Percentiles rank a stretch among this genome's conserved stretches.
Conservation (phyloP, 805 yeast species). For the Wickerhamiella sergipiensis region DNA sequence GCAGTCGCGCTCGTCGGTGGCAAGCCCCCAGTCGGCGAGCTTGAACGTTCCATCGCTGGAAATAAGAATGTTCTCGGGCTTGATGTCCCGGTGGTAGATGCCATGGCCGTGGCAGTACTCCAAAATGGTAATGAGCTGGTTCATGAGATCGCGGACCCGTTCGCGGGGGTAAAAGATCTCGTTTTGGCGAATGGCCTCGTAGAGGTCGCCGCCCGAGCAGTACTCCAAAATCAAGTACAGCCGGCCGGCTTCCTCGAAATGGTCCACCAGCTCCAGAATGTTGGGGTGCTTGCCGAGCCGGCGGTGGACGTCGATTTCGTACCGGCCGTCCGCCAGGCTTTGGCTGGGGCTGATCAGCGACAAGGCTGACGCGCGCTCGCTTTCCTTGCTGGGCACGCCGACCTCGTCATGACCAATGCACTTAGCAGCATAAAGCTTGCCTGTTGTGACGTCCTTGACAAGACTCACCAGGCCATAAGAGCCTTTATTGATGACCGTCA, state of each 20-base stretch:
- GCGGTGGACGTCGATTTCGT: constrained; percentile 61
- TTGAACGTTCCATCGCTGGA: constrained; percentile 41
- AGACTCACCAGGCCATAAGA: constrained; percentile 86
- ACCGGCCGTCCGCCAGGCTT: constrained; percentile 16
- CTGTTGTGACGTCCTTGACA: constrained; percentile 50
- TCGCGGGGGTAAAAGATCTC: constrained; percentile 40
- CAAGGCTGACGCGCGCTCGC: background rate
- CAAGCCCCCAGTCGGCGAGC: constrained; percentile 83
- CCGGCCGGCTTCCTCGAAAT: constrained; percentile 39
- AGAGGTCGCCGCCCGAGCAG: constrained; percentile 73
- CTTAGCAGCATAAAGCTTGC: constrained; percentile 66
- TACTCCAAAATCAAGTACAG: constrained; percentile 75
- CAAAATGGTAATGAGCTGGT: constrained; percentile 72
- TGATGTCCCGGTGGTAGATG: constrained; percentile 83
- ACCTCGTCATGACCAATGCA: constrained; percentile 33
- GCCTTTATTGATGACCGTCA: constrained; percentile 63
- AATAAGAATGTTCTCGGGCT: constrained; percentile 85
- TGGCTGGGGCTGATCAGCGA: background rate
- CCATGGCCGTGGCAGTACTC: constrained; percentile 57
- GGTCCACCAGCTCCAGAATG: constrained; percentile 61
- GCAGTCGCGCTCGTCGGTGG: constrained; percentile 47
- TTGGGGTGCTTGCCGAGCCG: constrained; percentile 68
- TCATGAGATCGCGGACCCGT: constrained; percentile 45
- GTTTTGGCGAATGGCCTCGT: constrained; percentile 53
- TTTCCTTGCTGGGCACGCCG: constrained; percentile 10